Base-by-base conservation (phyloP, 2,329 filamentous ascomycete species). In the Aspergillus sp. region DNA sequence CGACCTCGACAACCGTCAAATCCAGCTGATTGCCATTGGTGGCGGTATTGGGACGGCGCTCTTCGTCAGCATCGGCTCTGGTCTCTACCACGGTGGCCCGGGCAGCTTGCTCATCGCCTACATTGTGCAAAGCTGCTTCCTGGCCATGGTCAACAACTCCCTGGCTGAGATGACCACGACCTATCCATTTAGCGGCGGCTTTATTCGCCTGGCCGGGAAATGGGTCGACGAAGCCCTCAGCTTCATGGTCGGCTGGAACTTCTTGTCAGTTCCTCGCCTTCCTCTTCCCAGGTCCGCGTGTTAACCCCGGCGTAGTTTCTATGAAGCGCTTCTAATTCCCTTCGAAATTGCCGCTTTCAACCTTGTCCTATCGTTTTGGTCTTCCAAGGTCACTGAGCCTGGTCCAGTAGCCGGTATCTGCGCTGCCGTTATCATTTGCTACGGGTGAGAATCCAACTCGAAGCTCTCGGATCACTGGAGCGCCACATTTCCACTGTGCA, bases 221-320 rank as follows among this genome's bases (percentile, higher is more conserved):
- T 67, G 61, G 61, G 64, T 67, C 1, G 64, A 68, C 34, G 58
- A 60, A 26, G 63, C 64, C 2, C 50, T 65, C 15, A 61, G 63
- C 1, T 66, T 66, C 34, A 58, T 60, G 42, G 55, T 57, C 26
- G 61, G 61, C 13, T 67, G 63, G 62, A 68, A 68, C 44, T 69
- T 67, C 47, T 68, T 66, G 19, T 22, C 19, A 22, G 19, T 22
- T 22, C 19, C 19, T 22, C 19, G 10, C 6, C 10, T 10, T 22
- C 5, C 19, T 22, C 19, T 22, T 10, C 6, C 10, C 19, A 22
- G n/a, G n/a, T n/a, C 19, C 10, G 19, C 5, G 10, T 10, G 19
- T 10, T 22, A 22, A 22, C 19, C 10, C 19, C 19, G 5, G 19
- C 19, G 10, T 22, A 22, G 19, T 17, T 55, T 69, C 35, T 63